phyloP scores from a whole-genome alignment of 345 rosid species.

The Kernera saxatilis region DNA sequence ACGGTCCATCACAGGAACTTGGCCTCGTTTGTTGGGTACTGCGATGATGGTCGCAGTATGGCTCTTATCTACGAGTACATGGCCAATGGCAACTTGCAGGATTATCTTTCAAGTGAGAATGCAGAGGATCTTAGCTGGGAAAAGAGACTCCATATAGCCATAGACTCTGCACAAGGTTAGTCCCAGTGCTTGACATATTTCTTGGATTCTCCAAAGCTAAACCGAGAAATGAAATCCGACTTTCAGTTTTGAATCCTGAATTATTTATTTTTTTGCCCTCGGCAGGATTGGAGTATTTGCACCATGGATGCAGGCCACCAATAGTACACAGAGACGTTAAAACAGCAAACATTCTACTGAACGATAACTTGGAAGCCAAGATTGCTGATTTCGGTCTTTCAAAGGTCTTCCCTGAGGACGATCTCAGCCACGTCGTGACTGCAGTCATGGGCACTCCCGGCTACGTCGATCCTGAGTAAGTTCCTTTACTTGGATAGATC shows the following conservation, averaged over 20 bases:
- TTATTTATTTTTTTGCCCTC: neutral
- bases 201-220: neutral
- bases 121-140: conserved; percentile 45
- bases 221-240: neutral
- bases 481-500: neutral
- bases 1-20: conserved; percentile 50
- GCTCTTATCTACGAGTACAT: conserved; percentile 53
- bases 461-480: conserved; percentile 35
- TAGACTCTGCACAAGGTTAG: conserved; percentile 63
- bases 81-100: conserved; percentile 42
- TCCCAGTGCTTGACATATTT: neutral
- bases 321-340: conserved; percentile 36
- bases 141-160: conserved; percentile 44
- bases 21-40: conserved; percentile 44
- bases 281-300: conserved; percentile 33
- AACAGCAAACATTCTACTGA: conserved; percentile 32
- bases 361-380: conserved; percentile 44
- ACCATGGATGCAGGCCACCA: conserved; percentile 36
- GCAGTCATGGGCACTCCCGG: conserved; percentile 40
- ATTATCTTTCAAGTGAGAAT: conserved; percentile 36
- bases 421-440: conserved; percentile 33
- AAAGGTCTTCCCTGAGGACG: conserved; percentile 33
- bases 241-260: neutral
- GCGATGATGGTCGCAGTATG: conserved; percentile 36
- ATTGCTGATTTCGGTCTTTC: conserved; percentile 48